A percentile compares a stretch with the other conserved stretches of the same genome.
phyloP scores from a whole-genome alignment of 352 stramenopile species.

The Plasmopara viticola region DNA sequence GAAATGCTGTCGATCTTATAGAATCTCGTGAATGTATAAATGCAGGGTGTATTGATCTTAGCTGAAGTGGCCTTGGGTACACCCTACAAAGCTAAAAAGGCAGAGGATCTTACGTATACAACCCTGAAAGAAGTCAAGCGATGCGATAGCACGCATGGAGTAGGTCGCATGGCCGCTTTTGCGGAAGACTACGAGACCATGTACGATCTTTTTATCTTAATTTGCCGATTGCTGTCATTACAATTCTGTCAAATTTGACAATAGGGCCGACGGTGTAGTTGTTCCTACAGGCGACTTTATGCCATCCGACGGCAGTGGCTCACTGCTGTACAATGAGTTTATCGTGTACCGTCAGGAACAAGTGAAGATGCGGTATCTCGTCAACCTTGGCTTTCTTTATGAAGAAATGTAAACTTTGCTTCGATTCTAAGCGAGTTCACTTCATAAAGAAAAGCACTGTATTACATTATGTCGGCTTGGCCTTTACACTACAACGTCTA shows the following conservation, averaged over 20 bases:
- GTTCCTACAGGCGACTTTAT: constrained; percentile 54
- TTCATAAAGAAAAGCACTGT: background rate
- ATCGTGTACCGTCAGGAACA: no score
- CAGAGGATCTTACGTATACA: no score
- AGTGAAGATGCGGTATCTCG: no score
- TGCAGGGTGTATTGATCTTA: no score
- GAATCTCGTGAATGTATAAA: no score
- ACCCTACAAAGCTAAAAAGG: no score
- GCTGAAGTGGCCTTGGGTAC: no score
- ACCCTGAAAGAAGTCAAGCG: constrained; percentile 17
- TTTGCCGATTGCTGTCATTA: no score
- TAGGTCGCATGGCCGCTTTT: constrained; percentile 49
- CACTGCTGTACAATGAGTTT: constrained; percentile 43
- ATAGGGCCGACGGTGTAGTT: constrained; percentile 41
- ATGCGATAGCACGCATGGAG: constrained; percentile 45
- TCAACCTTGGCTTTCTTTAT: no score
- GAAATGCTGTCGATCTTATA: no score
- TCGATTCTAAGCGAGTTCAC: background rate
- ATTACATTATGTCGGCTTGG: constrained; percentile 6
- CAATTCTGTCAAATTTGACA: background rate
- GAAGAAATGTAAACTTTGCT: no score
- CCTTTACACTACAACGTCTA: constrained; percentile 13
- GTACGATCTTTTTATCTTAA: constrained; percentile 5
- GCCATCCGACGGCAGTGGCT: constrained; percentile 37
- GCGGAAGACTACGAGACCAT: constrained; percentile 40